Conservation (phyloP, 805 yeast species). For the Candida coquimbonensis region DNA sequence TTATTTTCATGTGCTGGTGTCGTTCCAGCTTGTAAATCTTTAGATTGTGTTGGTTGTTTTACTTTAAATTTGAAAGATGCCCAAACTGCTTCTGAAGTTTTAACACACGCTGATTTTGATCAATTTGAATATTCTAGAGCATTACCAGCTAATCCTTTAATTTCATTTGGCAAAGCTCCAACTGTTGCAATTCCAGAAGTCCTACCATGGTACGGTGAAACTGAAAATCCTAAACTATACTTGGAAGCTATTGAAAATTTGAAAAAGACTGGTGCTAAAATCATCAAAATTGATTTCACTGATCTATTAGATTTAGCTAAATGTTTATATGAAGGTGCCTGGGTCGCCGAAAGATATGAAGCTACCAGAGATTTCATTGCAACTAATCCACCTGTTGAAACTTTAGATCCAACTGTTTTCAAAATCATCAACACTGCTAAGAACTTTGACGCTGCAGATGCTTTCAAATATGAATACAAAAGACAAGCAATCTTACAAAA, state of each 20-base stretch:
- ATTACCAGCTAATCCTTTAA: conserved; percentile 59
- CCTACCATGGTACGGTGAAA: conserved; percentile 76
- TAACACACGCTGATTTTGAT: conserved; percentile 63
- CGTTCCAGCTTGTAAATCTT: conserved; percentile 94
- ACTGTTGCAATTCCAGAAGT: conserved; percentile 70
- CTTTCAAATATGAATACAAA: conserved; percentile 80
- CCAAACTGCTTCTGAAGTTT: conserved; percentile 60
- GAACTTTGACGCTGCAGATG: conserved; percentile 71
- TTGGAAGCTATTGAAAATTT: conserved; percentile 51
- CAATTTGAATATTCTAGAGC: conserved; percentile 77
- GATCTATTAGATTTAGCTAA: conserved; percentile 76
- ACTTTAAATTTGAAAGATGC: conserved; percentile 77
- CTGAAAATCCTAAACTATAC: conserved; percentile 66
- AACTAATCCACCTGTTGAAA: conserved; percentile 58
- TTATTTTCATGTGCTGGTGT: conserved; percentile 82
- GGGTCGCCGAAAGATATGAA: conserved; percentile 94
- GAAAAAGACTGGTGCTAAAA: conserved; percentile 46
- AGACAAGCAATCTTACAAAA: conserved; percentile 72
- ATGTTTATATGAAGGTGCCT: conserved; percentile 93
- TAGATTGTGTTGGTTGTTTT: conserved; percentile 88
- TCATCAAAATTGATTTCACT: conserved; percentile 62
- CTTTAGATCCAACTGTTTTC: conserved; percentile 79
- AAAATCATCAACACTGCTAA: conserved; percentile 75
- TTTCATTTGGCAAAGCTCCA: conserved; percentile 51
- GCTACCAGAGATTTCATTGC: conserved; percentile 71